Evolutionary conservation across 805 yeast genomes (phyloP).

Genomic region (Candida tallmaniae): DNA sequence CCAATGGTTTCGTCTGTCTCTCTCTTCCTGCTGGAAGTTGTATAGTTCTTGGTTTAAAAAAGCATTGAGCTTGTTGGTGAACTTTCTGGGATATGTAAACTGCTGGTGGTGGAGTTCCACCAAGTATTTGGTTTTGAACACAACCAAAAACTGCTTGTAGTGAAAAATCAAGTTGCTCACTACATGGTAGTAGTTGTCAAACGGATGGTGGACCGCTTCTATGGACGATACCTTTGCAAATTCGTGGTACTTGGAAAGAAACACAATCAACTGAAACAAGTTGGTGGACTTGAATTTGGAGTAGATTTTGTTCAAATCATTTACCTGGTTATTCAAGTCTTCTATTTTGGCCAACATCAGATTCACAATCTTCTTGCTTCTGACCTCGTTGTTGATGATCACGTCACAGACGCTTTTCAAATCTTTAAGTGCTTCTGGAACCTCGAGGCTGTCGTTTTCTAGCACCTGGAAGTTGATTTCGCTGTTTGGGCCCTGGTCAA

Average conservation of each 20-base stretch:
- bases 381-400: slow-evolving; percentile 28
- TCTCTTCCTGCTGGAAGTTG: slow-evolving; percentile 29
- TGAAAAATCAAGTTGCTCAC: slow-evolving; percentile 29
- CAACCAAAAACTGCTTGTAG: slow-evolving; percentile 29
- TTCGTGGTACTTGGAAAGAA: slow-evolving; percentile 16
- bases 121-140: slow-evolving; percentile 32
- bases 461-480: slow-evolving; percentile 42
- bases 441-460: slow-evolving; percentile 49
- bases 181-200: slow-evolving; percentile 21
- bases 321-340: slow-evolving; percentile 14
- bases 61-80: slow-evolving; percentile 25
- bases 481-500: slow-evolving; percentile 6
- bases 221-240: slow-evolving; percentile 11
- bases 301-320: slow-evolving; percentile 10
- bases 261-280: slow-evolving; percentile 22
- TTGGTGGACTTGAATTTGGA: slow-evolving; percentile 19
- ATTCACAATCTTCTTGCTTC: slow-evolving; percentile 22
- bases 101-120: slow-evolving; percentile 36
- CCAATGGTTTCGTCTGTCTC: slow-evolving; percentile 32
- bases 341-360: slow-evolving; percentile 12
- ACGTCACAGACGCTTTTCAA: slow-evolving; percentile 36
- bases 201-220: slow-evolving; percentile 11
- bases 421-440: slow-evolving; percentile 52
- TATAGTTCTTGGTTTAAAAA: slow-evolving; percentile 30
- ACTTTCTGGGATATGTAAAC: slow-evolving; percentile 35